These are phyloP conservation scores for Sporisorium scitamineum DNA, from an alignment of 1,284 basidiomycete genomes.

Conservation along the genomic window DNA sequence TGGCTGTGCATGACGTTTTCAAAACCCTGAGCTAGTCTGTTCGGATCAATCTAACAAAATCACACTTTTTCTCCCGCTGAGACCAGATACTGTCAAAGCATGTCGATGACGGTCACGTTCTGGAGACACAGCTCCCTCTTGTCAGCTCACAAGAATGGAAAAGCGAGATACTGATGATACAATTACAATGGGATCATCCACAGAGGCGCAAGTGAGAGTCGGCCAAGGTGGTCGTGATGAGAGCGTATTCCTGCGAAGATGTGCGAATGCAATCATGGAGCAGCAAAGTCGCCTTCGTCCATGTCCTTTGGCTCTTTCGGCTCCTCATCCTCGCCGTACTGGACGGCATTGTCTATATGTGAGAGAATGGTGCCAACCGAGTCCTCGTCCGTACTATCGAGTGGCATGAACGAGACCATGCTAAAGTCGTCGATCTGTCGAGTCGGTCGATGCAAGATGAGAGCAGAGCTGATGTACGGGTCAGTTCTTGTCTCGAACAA, in stretches of 20 bases:
- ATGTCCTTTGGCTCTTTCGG: slow-evolving; percentile 68
- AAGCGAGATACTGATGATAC: not conserved
- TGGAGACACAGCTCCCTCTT: not conserved
- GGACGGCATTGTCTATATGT: slow-evolving; percentile 97
- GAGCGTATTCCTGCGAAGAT: not conserved
- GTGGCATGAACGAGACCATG: slow-evolving; percentile 93
- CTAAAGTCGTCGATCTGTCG: slow-evolving; percentile 95
- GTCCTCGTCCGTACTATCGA: slow-evolving; percentile 90
- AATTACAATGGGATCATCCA: not conserved
- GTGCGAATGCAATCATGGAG: not conserved
- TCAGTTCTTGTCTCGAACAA: not conserved
- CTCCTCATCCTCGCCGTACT: slow-evolving; percentile 73
- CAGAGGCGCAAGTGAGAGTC: not conserved
- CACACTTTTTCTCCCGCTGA: not conserved
- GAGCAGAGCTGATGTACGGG: not conserved
- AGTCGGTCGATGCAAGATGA: not conserved
- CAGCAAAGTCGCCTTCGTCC: slow-evolving; percentile 61
- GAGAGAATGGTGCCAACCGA: slow-evolving; percentile 90
- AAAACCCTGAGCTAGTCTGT: not conserved
- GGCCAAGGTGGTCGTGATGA: not conserved
- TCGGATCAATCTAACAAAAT: not conserved
- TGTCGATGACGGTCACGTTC: not conserved
- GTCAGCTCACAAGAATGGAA: too few species aligned
- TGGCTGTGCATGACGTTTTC: slow-evolving; percentile 1
- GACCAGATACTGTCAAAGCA: not conserved